These are phyloP conservation scores for Tetracladium marchalianum DNA, from an alignment of 495 filamentous ascomycete genomes.

Conservation along the genomic window DNA sequence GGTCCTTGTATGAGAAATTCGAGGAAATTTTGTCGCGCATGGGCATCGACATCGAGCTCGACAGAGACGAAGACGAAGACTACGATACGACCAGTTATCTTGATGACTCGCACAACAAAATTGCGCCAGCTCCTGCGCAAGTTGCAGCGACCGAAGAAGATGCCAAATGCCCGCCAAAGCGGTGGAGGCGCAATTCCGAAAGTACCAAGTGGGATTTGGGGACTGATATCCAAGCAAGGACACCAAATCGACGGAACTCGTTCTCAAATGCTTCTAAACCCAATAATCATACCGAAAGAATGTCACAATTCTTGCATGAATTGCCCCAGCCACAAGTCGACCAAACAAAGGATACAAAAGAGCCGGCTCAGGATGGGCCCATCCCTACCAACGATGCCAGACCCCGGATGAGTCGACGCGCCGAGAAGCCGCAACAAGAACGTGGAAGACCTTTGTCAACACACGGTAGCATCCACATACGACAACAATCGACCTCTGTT, in stretches of 20 bases:
- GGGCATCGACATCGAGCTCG: slow-evolving; percentile 58
- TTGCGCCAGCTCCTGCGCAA: not conserved
- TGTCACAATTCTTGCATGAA: not conserved
- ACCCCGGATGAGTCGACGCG: not conserved
- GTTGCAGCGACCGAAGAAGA: not conserved
- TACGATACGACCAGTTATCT: slow-evolving; percentile 5
- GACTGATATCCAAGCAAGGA: not conserved
- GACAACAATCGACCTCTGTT: slow-evolving; percentile 7
- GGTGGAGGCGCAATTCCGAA: slow-evolving; percentile 19
- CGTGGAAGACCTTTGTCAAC: slow-evolving; percentile 16
- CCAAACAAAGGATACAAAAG: not conserved
- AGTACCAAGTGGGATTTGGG: slow-evolving; percentile 14
- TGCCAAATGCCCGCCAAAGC: not conserved
- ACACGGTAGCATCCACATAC: slow-evolving; percentile 17
- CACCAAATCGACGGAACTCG: slow-evolving; percentile 9
- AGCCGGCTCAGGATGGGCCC: not conserved
- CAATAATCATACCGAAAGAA: not conserved
- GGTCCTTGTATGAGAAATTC: slow-evolving; percentile 54
- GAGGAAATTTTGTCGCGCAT: slow-evolving; percentile 50
- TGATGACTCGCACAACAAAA: slow-evolving; percentile 3
- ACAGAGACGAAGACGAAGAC: slow-evolving; percentile 27
- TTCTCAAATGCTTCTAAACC: slow-evolving; percentile 3
- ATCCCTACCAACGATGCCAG: not conserved
- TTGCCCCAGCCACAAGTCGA: not conserved
- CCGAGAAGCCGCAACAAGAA: not conserved